Evolutionary conservation across 2,329 filamentous ascomycete genomes (phyloP).

Genomic region (Aspergillus fischeri): DNA sequence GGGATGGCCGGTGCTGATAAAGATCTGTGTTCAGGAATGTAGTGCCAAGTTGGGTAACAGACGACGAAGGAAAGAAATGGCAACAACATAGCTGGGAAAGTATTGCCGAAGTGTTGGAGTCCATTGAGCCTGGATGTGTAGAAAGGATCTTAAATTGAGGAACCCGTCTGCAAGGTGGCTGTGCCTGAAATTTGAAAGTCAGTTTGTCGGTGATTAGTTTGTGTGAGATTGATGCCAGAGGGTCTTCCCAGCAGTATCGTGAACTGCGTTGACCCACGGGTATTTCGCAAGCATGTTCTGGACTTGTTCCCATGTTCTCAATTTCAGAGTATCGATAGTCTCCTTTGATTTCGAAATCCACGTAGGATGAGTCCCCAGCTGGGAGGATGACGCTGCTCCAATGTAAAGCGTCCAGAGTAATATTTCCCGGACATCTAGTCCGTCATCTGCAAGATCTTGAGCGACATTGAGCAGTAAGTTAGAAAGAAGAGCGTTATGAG

Average conservation of each 20-base stretch:
- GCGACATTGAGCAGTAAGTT: background rate
- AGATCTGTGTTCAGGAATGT: background rate
- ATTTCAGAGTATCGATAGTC: background rate
- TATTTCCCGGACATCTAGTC: background rate
- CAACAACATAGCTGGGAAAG: background rate
- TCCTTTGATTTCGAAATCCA: background rate
- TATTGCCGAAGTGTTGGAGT: background rate
- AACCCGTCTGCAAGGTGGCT: background rate
- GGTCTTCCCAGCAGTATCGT: background rate
- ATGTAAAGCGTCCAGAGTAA: background rate
- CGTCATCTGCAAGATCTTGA: background rate
- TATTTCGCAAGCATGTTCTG: background rate
- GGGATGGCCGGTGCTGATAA: background rate
- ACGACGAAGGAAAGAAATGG: background rate
- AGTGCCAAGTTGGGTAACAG: background rate
- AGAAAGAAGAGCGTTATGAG: background rate
- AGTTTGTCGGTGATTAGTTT: background rate
- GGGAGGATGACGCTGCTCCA: background rate
- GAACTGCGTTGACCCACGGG: background rate
- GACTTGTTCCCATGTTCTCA: background rate
- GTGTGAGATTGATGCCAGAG: background rate
- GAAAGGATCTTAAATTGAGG: background rate
- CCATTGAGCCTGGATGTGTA: background rate
- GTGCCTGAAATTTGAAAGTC: background rate
- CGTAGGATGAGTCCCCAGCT: background rate